Conservation (phyloP, 2,329 filamentous ascomycete species). For the Venturia pyrina region DNA sequence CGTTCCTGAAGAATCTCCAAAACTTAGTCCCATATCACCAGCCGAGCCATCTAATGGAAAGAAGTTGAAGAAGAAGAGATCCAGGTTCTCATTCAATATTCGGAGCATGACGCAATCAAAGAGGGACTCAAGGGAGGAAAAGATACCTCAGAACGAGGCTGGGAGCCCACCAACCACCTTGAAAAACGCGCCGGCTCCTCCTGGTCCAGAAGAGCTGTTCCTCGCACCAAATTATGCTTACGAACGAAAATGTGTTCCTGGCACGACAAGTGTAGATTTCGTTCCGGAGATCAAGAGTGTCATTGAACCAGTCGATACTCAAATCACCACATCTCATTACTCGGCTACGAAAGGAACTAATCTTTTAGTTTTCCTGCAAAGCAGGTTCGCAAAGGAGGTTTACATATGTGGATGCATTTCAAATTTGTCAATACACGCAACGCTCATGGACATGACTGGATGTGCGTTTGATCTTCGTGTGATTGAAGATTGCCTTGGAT, state of each 20-base stretch:
- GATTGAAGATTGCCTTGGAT: constrained; percentile 82
- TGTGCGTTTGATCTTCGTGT: constrained; percentile 83
- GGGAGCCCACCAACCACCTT: not conserved
- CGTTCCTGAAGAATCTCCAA: not conserved
- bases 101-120: not conserved
- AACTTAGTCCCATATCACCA: not conserved
- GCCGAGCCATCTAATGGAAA: not conserved
- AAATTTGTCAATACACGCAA: constrained; percentile 84
- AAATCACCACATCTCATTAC: constrained; percentile 66
- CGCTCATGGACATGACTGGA: constrained; percentile 77
- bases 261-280: constrained; percentile 1
- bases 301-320: constrained; percentile 30
- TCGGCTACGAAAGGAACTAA: constrained; percentile 73
- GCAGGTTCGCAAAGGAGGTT: constrained; percentile 78
- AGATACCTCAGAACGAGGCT: not conserved
- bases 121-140: not conserved
- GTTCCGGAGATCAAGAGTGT: constrained; percentile 27
- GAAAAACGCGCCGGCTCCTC: not conserved
- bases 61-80: not conserved
- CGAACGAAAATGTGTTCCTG: not conserved
- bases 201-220: not conserved
- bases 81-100: constrained; percentile 13
- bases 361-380: constrained; percentile 67
- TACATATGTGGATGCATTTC: constrained; percentile 81
- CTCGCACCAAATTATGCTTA: not conserved